Base-by-base conservation (phyloP, 225 moss, liverwort and hornwort genomes). In the Bryoerythrophyllum caledonicum region DNA sequence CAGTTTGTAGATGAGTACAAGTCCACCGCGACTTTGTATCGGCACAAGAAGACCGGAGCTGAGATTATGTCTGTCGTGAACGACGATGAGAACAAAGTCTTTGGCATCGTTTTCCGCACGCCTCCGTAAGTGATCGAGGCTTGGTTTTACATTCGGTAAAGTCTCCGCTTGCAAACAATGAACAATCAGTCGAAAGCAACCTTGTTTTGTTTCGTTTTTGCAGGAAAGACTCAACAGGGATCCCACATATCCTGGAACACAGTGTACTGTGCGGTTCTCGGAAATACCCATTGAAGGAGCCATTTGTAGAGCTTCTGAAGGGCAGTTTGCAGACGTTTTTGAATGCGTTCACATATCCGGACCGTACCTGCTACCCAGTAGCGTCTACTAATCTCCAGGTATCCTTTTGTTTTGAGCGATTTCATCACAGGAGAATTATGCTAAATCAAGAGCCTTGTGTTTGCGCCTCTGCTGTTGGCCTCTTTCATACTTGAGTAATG, bases 301-400 rank as follows among this genome's bases (percentile, higher is more conserved):
- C 99, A 8, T 95, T 99, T 73, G 99, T 95, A 37, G 99, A 99
- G 72, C 95, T 99, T 73, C 79, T 99, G 6, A 99, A 95, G 82
- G 95, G 99, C 49, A 99, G 99, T 74, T 63, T 99, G 81, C 93
- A 99, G 79, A 95, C 99, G 10, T 99, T 95, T 74, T 77, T 95
- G 69, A 99, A 99, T 79, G 95, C 95, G 4, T 95, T 95, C 77
- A 99, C 95, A 1, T 95, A 99, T 25, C 93, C 95, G 20, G 99
- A 99, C 76, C 90, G 95, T 16, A 99, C 99, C 65, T 95, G 95
- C 88, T 99, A 95, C 75, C 99, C 93, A 59, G 99, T 95, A 34
- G 99, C 99, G 44, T 99, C 99, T 15, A 99, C 99, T 16, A 99
- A 99, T 81, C 78, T 95, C 28, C 93, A 95, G 92, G 99, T 89